Base-by-base conservation (phyloP, 1,284 basidiomycete species). In the Cystobasidium pallidum region DNA sequence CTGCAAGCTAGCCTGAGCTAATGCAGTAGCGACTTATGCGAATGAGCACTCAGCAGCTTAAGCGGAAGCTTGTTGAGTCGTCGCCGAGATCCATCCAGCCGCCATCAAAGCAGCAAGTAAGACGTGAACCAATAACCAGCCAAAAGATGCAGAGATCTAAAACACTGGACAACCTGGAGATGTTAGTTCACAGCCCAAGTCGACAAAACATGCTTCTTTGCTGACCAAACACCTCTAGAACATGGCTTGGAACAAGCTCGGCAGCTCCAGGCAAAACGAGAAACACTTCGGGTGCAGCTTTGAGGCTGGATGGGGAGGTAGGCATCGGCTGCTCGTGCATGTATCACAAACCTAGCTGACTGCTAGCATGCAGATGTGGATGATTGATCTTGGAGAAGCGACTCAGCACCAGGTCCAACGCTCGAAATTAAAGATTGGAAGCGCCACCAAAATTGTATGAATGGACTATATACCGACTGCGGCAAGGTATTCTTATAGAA, bases 311-410 rank as follows among this genome's bases (percentile, higher is more conserved):
- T 59, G 70, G 73, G 17, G 59, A 67, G 39, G 47, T 78, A 70
- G 74, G 49, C 17, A 36, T 15, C 19, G 7, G 2, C 32, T 6
- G 30, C 28, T 34, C 3, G 32, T 11, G 1, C 19, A 19, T n/a
- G 54, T 10, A 34, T n/a, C 10, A 7, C 4, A 21, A n/a, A 32
- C 19, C 30, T 17, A 39, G 11, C 17, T 39, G 39, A 11, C n/a
- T 52, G 2, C n/a, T 0, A 47, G 15, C 8, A 13, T n/a, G 15
- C 41, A 54, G 70, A 73, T 75, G 15, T 78, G 77, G 77, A 91
- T 94, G 85, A 86, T 94, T 62, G 92, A 94, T 78, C 90, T 89
- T 76, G 91, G 90, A 15, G 92, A 94, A 81, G 92, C 91, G 10
- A 94, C 92, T 1, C 91, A 94, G 77, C 85, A 89, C 78, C 90